Evolutionary conservation across 805 yeast genomes (phyloP), one percentile per base, ranked within the genome.

Genomic region (Saccharomycopsis sp.): DNA sequence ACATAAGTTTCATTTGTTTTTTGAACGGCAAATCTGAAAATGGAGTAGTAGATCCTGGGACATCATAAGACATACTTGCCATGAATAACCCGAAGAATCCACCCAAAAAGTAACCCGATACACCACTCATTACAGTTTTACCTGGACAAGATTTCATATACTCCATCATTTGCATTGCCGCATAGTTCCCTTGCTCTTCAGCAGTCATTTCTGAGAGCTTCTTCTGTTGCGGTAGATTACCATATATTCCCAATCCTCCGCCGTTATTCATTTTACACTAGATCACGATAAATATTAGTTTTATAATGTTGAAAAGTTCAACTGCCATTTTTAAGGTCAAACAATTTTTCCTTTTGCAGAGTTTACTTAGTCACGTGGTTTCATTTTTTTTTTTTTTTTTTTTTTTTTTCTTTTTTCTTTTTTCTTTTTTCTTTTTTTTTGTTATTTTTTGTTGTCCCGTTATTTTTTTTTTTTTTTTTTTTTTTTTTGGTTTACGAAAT

Each of bases 71-170:
- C 69, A 67, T 65, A 39, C 71, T 66, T 2, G 93, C 90, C 97
- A 90, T 93, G 68, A 90, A 88, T 40, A 93, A 66, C 51, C 97
- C 97, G 62, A 90, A 88, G 48, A 89, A 84, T 50, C 97, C 97
- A 65, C 97, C 97, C 29, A 90, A 76, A 31, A 81, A 89, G 64
- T 86, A 90, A 19, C 97, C 97, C 11, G 95, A 80, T 17, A 81
- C 96, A 50, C 96, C 97, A 23, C 96, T 83, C 71, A 89, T 79
- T 20, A 73, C 81, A 0, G 96, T 77, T 60, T 93, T 90, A 16
- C 97, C 97, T 0, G 97, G 96, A 66, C 98, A 90, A 4, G 96
- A 85, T 52, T 82, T 75, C 88, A 89, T 86, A 63, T 83, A 77
- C 42, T 73, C 78, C 59, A 87, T 77, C 81, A 90, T 84, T 57